Evolutionary conservation across 148 eudicot genomes (phyloP).

Genomic region (Vaccinium vitisidaea): DNA sequence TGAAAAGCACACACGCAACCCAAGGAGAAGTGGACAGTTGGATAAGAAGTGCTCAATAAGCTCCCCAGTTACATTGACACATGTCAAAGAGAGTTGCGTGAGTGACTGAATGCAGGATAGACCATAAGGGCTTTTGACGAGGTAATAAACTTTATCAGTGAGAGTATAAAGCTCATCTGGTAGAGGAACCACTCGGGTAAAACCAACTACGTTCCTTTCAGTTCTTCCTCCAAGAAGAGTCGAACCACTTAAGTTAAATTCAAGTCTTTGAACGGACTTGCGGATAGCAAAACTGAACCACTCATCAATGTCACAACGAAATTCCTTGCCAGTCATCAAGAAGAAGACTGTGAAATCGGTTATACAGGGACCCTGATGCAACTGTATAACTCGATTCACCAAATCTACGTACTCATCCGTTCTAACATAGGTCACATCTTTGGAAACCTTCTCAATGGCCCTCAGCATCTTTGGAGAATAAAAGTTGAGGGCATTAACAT

Average conservation of each 20-base stretch:
- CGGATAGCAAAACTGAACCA: neutral
- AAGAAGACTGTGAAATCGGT: neutral
- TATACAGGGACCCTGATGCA: neutral
- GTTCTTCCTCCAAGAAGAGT: neutral
- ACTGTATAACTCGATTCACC: neutral
- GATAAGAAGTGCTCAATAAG: slow-evolving; percentile 6
- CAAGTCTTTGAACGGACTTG: slow-evolving; percentile 4
- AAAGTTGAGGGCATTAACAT: neutral
- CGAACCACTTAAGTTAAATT: neutral
- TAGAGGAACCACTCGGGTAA: neutral
- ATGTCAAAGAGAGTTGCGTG: neutral
- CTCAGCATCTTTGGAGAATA: neutral
- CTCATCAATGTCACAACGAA: neutral
- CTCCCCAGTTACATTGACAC: neutral
- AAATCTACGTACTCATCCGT: neutral
- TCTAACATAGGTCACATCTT: neutral
- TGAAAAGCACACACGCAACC: neutral
- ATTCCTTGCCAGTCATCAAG: neutral
- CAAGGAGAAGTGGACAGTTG: neutral
- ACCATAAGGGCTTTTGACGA: neutral
- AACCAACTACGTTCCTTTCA: neutral
- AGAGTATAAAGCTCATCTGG: neutral
- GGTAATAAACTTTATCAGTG: neutral
- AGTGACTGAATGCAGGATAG: neutral
- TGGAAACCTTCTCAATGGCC: neutral